These are phyloP conservation scores for Stemphylium lycopersici DNA, from an alignment of 2,329 filamentous ascomycete genomes.

Conservation along the genomic window DNA sequence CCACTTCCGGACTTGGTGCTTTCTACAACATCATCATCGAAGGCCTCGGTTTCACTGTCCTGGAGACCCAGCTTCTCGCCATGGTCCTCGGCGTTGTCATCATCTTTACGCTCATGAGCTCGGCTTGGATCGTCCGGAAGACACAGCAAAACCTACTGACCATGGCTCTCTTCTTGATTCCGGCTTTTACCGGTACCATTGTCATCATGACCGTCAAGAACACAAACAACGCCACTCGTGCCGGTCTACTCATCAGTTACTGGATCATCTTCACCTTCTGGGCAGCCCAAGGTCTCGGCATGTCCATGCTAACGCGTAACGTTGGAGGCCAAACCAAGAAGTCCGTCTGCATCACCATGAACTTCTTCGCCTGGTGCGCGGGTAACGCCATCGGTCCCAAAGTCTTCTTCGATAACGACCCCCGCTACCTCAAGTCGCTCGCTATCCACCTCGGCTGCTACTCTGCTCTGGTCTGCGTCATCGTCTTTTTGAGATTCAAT, in stretches of 20 bases:
- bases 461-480: constrained; percentile 62
- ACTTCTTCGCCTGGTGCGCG: constrained; percentile 72
- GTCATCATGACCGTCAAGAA: constrained; percentile 72
- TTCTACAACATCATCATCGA: constrained; percentile 78
- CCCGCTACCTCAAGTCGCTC: constrained; percentile 73
- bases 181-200: constrained; percentile 73
- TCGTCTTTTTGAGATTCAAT: constrained; percentile 65
- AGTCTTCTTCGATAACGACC: constrained; percentile 58
- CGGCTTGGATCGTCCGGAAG: constrained; percentile 71
- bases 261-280: constrained; percentile 81
- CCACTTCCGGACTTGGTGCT: constrained; percentile 73
- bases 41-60: constrained; percentile 66
- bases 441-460: constrained; percentile 74
- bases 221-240: constrained; percentile 62
- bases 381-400: constrained; percentile 69
- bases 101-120: constrained; percentile 70
- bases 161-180: constrained; percentile 70
- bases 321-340: constrained; percentile 78
- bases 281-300: constrained; percentile 70
- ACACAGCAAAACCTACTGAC: constrained; percentile 71
- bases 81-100: constrained; percentile 79
- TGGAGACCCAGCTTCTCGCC: constrained; percentile 74
- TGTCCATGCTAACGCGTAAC: constrained; percentile 73
- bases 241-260: constrained; percentile 74
- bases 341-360: constrained; percentile 68